Base-by-base conservation (phyloP, 192 early-diverging fungal species). In the Umbelopsis sp. region DNA sequence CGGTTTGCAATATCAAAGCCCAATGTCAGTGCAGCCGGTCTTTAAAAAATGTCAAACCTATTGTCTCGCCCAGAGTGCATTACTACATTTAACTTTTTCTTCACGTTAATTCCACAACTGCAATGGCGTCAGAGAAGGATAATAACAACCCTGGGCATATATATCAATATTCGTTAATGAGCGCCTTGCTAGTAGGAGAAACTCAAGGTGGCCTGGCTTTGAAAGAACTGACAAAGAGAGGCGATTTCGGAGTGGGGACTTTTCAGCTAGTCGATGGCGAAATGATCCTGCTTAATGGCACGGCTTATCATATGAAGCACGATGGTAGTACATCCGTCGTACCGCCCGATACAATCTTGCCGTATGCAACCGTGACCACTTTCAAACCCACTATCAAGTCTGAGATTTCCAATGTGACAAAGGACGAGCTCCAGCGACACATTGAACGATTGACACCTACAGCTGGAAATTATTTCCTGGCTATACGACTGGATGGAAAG, bases 221-320 rank as follows among this genome's bases (percentile, higher is more conserved):
- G 10, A 22, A 46, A 46, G 23, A 66, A 13, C 65, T 66, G 21
- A 8, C 3, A 15, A 66, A 66, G 21, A n/a, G 20, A 20, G 65
- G 65, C 4, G 46, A 66, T n/a, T 48, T 47, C 27, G 65, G 65
- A 16, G 18, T 66, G 2, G 65, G 65, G n/a, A 13, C 65, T 3
- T 46, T 66, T 66, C 21, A 47, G 13, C 65, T 46, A 25, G 46
- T n/a, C 7, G 46, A 66, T 44, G 65, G 65, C 45, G 65, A 66
- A 46, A 46, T 66, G 45, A 48, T 66, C 5, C 45, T 66, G 1
- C 0, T 66, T 6, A 21, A 66, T n/a, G 65, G 46, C 9, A 66
- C 45, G 8, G 44, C 23, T 11, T 66, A 66, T 23, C 65, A 21
- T 25, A 47, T 66, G 41, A n/a, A 46, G 13, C 21, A 46, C 45